Base-by-base conservation (phyloP, 202 grass and related monocot species). In the Brachypodium distachyon region DNA sequence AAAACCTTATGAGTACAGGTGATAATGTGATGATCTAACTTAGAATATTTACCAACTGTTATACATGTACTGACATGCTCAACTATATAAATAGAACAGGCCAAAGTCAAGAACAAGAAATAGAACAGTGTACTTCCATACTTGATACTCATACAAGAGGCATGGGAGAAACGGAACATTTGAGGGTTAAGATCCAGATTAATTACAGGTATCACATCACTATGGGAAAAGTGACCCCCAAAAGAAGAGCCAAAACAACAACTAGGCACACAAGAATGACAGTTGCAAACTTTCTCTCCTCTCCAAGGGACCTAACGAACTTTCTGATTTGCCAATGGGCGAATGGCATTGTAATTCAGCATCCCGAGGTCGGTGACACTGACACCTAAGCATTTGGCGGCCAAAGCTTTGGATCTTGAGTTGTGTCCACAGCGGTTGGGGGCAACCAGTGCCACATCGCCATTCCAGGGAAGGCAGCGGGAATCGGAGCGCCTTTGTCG, bases 391-490 rank as follows among this genome's bases (percentile, higher is more conserved):
- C 93, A 90, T 96, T 92, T 3, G 93, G 93, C 11, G 93, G 93
- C 93, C 93, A 96, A 21, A 96, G 81, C 82, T 88, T 96, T 61
- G 93, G 81, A 59, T 96, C 93, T 53, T 96, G 89, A 44, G 89
- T 90, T 23, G 93, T 96, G 52, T 96, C 93, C 70, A 96, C 10
- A 0, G 76, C 84, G 0, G 87, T 72, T 17, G 84, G 84, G 29
- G 93, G 93, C 76, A 96, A 38, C 89, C 89, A 96, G 17, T 90
- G 93, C 93, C 89, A 96, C 93, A 96, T 96, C 5, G 89, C 87
- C 82, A 90, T 81, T 43, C 84, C 79, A 27, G 89, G 84, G 76
- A 87, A 96, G 0, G 78, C 70, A 43, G 78, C 43, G 2, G 72
- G 52, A 9, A 82, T 61, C 8, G 78, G 46, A 66, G 81, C 70